These are phyloP conservation scores for Paecilomyces fulvus DNA, from an alignment of 2,329 filamentous ascomycete species.

Conservation along the genomic window DNA sequence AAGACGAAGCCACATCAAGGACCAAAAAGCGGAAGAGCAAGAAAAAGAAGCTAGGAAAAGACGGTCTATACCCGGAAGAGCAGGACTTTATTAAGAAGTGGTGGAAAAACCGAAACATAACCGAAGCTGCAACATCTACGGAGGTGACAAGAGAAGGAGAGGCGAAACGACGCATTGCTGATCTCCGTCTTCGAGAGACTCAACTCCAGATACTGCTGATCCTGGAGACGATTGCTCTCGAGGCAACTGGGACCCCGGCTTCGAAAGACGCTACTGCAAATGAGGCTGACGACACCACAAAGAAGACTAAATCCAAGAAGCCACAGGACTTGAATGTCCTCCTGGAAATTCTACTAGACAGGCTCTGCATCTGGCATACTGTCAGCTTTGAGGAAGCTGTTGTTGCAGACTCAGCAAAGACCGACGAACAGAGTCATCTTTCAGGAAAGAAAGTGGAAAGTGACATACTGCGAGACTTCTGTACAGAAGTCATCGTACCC, in stretches of 20 bases:
- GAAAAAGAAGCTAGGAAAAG: slow-evolving; percentile 38
- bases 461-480: slow-evolving; percentile 42
- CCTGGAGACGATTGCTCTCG: slow-evolving; percentile 39
- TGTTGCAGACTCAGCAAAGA: slow-evolving; percentile 18
- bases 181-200: slow-evolving; percentile 40
- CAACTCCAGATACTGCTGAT: slow-evolving; percentile 43
- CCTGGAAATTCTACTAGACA: slow-evolving; percentile 40
- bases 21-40: slow-evolving; percentile 26
- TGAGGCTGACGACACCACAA: slow-evolving; percentile 8
- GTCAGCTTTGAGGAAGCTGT: slow-evolving; percentile 32
- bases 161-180: slow-evolving; percentile 32
- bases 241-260: slow-evolving; percentile 15
- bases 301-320: slow-evolving; percentile 28
- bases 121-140: slow-evolving; percentile 14
- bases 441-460: slow-evolving; percentile 29
- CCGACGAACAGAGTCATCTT: slow-evolving; percentile 18
- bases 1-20: slow-evolving; percentile 20
- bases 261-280: slow-evolving; percentile 12
- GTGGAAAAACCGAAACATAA: slow-evolving; percentile 35
- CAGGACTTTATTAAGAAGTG: slow-evolving; percentile 35
- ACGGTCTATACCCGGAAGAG: slow-evolving; percentile 40
- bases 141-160: slow-evolving; percentile 28
- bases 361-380: slow-evolving; percentile 44
- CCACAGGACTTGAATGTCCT: slow-evolving; percentile 34
- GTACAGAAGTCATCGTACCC: slow-evolving; percentile 42